Base-by-base conservation (phyloP, 768 basidiomycete genomes). In the Mycena crocata region DNA sequence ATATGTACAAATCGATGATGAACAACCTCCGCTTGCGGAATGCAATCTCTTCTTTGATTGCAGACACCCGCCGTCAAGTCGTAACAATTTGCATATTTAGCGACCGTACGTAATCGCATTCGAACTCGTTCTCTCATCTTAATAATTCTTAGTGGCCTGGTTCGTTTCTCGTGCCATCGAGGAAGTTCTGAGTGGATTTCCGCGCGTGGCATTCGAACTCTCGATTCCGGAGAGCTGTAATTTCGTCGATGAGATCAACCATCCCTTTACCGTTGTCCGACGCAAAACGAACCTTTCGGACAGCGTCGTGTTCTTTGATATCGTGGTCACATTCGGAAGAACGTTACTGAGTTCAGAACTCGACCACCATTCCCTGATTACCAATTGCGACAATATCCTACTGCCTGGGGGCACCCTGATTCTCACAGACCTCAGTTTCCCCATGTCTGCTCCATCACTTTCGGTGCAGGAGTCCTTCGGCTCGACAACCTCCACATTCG, bases 371-470 rank as follows among this genome's bases (percentile, higher is more conserved):
- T 34, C 28, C 26, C 3, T 24, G 28, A 44, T 62, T 30, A n/a
- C 3, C 0, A 32, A 32, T 21, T 62, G 24, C 30, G 50, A 62
- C 60, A n/a, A 35, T 19, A 52, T 51, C 31, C 60, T 62, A 28
- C 21, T 62, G 10, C 60, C 60, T 3, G 60, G 60, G 1, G 60
- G 60, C 26, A 62, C 50, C 15, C 19, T 62, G n/a, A 23, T 62
- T 42, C 39, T 62, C 40, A 28, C 39, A 1, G 46, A 42, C 17
- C 49, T 40, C 40, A 35, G 50, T 13, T 26, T 32, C 24, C 28
- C 8, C 44, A 30, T 39, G 40, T 40, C 42, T 17, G 57, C 44
- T 32, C 14, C 17, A 19, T 8, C 23, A 8, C n/a, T 30, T 13
- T 21, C 58, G 26, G 58, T 34, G 23, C 48, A n/a, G 5, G 30